These are phyloP conservation scores for Komagataella pastoris DNA, from an alignment of 805 yeast species.

Conservation along the genomic window DNA sequence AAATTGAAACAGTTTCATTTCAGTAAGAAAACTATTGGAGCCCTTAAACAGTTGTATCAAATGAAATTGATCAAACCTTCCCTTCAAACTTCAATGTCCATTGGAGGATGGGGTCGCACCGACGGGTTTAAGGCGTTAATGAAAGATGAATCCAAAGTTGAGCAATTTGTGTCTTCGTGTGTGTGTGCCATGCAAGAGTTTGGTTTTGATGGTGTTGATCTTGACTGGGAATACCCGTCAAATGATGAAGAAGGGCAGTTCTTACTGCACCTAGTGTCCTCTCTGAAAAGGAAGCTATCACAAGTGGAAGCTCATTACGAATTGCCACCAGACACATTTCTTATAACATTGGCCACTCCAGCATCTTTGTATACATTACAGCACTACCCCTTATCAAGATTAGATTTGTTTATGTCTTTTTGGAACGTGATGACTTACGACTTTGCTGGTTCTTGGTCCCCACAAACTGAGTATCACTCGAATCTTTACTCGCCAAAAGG, in stretches of 20 bases:
- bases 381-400: slow-evolving; percentile 29
- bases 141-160: slow-evolving; percentile 7
- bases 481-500: slow-evolving; percentile 31
- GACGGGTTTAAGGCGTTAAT: slow-evolving; percentile 24
- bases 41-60: slow-evolving; percentile 16
- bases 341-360: slow-evolving; percentile 68
- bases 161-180: slow-evolving; percentile 35
- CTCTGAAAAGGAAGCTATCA: slow-evolving; percentile 15
- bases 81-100: slow-evolving; percentile 51
- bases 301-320: slow-evolving; percentile 16
- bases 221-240: slow-evolving; percentile 90
- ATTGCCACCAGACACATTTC: slow-evolving; percentile 16
- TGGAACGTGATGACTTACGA: slow-evolving; percentile 94
- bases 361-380: slow-evolving; percentile 35
- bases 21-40: slow-evolving; percentile 8
- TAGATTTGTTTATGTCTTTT: slow-evolving; percentile 46
- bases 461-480: slow-evolving; percentile 49
- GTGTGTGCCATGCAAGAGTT: slow-evolving; percentile 31
- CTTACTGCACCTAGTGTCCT: slow-evolving; percentile 28
- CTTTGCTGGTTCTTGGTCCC: slow-evolving; percentile 69
- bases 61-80: slow-evolving; percentile 13
- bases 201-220: slow-evolving; percentile 82
- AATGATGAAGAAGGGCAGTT: slow-evolving; percentile 27
- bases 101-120: slow-evolving; percentile 66
- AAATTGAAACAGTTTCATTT: slow-evolving; percentile 8